Conservation (phyloP, 1,284 basidiomycete species). For the Coriolopsis trogii region DNA sequence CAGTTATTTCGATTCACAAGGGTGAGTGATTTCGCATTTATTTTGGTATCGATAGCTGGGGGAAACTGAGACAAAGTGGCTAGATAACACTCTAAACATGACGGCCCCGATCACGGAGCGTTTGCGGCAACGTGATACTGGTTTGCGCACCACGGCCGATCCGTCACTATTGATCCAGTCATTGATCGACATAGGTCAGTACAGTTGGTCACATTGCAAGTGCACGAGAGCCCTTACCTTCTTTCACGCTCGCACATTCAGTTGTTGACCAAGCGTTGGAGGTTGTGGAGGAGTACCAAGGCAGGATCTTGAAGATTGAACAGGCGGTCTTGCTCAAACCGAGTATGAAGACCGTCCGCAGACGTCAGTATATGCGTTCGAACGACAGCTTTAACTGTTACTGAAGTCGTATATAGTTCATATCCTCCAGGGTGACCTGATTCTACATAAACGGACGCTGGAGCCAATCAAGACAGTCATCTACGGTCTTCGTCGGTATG, state of each 20-base stretch:
- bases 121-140: constrained; percentile 57
- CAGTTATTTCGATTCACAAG: constrained; percentile 35
- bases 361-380: constrained; percentile 43
- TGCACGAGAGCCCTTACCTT: background rate
- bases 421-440: constrained; percentile 72
- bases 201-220: background rate
- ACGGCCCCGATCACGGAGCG: constrained; percentile 59
- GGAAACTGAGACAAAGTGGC: no score
- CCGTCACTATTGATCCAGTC: constrained; percentile 64
- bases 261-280: constrained; percentile 71
- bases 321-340: constrained; percentile 59
- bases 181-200: constrained; percentile 62
- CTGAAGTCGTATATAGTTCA: constrained; percentile 48
- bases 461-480: constrained; percentile 69
- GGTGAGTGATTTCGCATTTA: constrained; percentile 15
- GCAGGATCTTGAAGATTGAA: constrained; percentile 63
- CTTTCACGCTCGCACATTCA: constrained; percentile 30
- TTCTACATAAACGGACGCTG: constrained; percentile 68
- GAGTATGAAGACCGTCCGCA: constrained; percentile 58
- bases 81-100: constrained; percentile 47
- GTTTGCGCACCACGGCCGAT: constrained; percentile 61
- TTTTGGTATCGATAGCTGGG: background rate
- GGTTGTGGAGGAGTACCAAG: constrained; percentile 67
- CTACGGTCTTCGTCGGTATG: constrained; percentile 67
- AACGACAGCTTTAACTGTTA: background rate